Evolutionary conservation across 2,329 filamentous ascomycete species (phyloP).

Genomic region (Fusarium humuli): DNA sequence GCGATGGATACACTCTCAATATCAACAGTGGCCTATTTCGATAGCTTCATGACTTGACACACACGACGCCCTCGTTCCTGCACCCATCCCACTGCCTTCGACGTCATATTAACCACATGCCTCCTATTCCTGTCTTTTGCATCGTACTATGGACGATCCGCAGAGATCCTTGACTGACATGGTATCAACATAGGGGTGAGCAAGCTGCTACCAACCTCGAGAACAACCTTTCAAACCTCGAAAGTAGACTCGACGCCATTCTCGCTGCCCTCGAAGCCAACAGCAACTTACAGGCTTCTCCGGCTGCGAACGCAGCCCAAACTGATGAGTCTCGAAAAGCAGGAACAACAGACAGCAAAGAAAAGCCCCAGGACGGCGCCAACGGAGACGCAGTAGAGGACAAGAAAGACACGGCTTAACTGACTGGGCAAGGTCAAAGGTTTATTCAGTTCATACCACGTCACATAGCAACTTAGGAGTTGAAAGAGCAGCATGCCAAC

Average conservation of each 20-base stretch:
- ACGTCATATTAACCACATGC: background rate
- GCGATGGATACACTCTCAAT: background rate
- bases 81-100: background rate
- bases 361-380: background rate
- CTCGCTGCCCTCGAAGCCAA: conserved; percentile 60
- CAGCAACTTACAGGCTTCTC: conserved; percentile 10
- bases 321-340: background rate
- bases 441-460: background rate
- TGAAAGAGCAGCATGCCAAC: background rate
- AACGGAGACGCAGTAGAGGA: conserved; percentile 6
- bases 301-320: background rate
- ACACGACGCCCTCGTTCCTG: background rate
- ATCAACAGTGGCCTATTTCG: background rate
- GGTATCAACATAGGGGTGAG: conserved; percentile 59
- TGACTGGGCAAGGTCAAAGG: background rate
- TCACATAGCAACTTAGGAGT: conserved; percentile 3
- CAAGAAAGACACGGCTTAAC: conserved; percentile 17
- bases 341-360: conserved; percentile 5
- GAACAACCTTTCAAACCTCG: conserved; percentile 62
- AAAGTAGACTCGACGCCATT: conserved; percentile 66
- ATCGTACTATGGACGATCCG: background rate
- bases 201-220: conserved; percentile 66
- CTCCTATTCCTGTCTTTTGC: background rate
- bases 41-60: background rate
- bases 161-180: conserved; percentile 32